A percentile compares a stretch with the other conserved stretches of the same genome.
These are phyloP conservation scores for Pseudonitzschia delicatissima DNA, from an alignment of 108 stramenopile genomes.

Conservation along the genomic window DNA sequence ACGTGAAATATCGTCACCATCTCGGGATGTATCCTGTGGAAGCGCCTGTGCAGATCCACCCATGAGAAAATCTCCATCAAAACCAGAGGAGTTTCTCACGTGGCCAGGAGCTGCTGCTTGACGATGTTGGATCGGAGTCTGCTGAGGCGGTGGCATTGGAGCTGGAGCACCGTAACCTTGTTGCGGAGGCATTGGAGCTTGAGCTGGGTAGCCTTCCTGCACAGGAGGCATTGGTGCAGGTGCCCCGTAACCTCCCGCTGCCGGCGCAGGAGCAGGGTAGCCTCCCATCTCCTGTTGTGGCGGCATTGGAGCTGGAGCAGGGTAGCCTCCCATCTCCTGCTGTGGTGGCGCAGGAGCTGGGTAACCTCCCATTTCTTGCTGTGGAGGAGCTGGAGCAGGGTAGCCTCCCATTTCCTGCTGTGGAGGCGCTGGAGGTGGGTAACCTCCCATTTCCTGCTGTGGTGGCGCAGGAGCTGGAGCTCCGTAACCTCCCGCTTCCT, in stretches of 20 bases:
- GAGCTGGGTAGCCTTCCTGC: neutral
- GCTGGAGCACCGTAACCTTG: constrained; percentile 8
- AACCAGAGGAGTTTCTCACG: constrained; percentile 22
- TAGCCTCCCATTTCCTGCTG: neutral
- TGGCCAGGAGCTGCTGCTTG: constrained; percentile 13
- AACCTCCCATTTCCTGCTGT: neutral
- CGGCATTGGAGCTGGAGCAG: no score
- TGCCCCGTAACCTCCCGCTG: constrained; percentile 3
- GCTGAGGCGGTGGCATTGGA: constrained; percentile 9
- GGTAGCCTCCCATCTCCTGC: neutral
- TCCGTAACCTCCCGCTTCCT: neutral
- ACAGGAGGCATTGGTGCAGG: constrained; percentile 9
- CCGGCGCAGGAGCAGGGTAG: constrained; percentile 14
- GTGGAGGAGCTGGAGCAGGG: constrained; percentile 14
- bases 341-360: constrained; percentile 1
- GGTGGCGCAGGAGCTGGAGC: neutral
- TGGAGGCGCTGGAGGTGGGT: neutral
- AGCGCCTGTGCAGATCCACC: constrained; percentile 36
- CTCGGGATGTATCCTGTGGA: constrained; percentile 3
- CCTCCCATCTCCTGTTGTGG: no score
- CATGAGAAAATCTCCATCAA: constrained; percentile 38
- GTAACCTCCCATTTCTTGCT: no score
- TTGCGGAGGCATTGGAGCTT: neutral
- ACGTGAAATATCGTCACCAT: constrained; percentile 12
- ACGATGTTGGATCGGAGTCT: constrained; percentile 12